Evolutionary conservation across 1,139 yeast genomes (phyloP), one percentile per base, ranked within the genome.

Genomic region (Yamadazyma mexicana): DNA sequence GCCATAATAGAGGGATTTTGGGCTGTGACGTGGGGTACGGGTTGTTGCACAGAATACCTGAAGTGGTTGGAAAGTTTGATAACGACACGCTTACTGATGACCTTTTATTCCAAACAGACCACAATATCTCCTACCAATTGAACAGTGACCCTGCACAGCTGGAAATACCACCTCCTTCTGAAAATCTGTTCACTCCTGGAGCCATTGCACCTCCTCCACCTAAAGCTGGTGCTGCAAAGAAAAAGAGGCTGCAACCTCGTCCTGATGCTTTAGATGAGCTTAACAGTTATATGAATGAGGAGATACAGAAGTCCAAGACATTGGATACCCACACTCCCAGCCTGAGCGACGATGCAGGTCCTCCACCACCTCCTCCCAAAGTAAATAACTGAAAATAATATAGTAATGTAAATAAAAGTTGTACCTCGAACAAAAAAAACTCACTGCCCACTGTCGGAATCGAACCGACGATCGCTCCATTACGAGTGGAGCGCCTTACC

Each of bases 11-110:
- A 45, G 96, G 96, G 0, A 69, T 89, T 27, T 67, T 92, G 32
- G 98, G 98, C 1, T 91, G 97, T 62, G 96, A 91, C 50, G 95
- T 92, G 9, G 98, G 97, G 0, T 91, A 89, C 55, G 98, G 98
- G 0, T 70, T 86, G 40, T 67, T 92, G 39, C 98, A 92, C 57
- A 71, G 95, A 48, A 66, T 92, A 14, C 96, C 96, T 1, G 84
- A 79, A 43, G 83, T 79, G 5, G 61, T 74, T 7, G 83, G 82
- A 0, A 75, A 77, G 49, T 75, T 69, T 43, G 70, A 61, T 11
- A 49, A 43, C 16, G 54, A 55, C 17, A 58, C 62, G 14, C 48
- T 66, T 12, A 55, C 58, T 15, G 73, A 68, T 29, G 76, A 71
- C 52, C 57, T 68, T 9, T 50, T 71, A 34, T 71, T 66, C 47